Percentiles rank a stretch among this genome's conserved stretches.
Conservation (phyloP, 805 yeast species). For the Candida parachauliodes region DNA sequence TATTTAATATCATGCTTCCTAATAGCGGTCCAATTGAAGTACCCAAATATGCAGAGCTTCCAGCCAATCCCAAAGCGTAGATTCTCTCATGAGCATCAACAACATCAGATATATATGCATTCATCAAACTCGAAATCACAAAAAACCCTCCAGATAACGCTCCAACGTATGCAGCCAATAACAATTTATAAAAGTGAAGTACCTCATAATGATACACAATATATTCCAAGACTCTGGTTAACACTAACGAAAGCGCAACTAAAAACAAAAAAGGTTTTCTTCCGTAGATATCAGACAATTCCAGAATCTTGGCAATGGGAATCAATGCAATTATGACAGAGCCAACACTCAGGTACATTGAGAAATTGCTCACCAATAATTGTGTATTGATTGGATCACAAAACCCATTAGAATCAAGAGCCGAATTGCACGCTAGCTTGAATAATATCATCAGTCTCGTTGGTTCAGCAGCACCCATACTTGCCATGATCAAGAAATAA, state of each 20-base stretch:
- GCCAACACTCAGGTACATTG: slow-evolving; percentile 38
- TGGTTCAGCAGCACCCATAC: slow-evolving; percentile 17
- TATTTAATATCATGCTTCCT: slow-evolving; percentile 5
- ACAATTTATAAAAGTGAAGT: slow-evolving; percentile 33
- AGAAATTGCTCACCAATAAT: slow-evolving; percentile 40
- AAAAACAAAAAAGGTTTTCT: slow-evolving; percentile 22
- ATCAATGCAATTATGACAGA: slow-evolving; percentile 43
- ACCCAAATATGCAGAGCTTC: slow-evolving; percentile 54
- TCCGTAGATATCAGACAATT: slow-evolving; percentile 31
- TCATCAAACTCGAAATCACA: slow-evolving; percentile 48
- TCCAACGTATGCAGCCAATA: slow-evolving; percentile 35
- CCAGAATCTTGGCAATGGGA: slow-evolving; percentile 45
- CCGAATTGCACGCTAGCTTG: slow-evolving; percentile 24
- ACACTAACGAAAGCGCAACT: background rate
- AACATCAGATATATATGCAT: slow-evolving; percentile 70
- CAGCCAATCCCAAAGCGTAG: slow-evolving; percentile 48
- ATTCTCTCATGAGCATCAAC: slow-evolving; percentile 54
- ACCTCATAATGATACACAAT: slow-evolving; percentile 15
- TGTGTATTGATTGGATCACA: slow-evolving; percentile 32
- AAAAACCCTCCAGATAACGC: slow-evolving; percentile 53
- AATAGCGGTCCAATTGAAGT: slow-evolving; percentile 56
- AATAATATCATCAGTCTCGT: slow-evolving; percentile 21
- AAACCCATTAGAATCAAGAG: slow-evolving; percentile 11
- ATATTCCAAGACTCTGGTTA: slow-evolving; percentile 6
- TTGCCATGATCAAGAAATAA: slow-evolving; percentile 35